Percentiles rank a stretch among this genome's conserved stretches.
Evolutionary conservation across 2,329 filamentous ascomycete species (phyloP).

Genomic region (Botryosphaeria dothidea): DNA sequence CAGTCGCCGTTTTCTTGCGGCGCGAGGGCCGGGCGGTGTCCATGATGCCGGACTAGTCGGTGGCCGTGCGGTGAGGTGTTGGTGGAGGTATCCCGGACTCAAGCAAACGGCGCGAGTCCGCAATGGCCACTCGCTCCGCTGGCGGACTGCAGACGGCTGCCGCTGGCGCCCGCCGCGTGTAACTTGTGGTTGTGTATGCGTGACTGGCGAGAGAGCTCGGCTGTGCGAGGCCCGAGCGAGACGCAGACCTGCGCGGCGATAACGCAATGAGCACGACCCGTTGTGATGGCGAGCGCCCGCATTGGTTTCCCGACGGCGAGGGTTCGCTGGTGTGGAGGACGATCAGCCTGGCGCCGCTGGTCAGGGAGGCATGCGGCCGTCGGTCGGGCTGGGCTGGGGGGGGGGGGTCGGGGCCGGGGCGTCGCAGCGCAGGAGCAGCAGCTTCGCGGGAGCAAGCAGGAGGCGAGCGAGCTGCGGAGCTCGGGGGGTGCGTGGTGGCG

Average conservation of each 20-base stretch:
- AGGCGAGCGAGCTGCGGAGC: neutral
- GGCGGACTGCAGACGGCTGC: neutral
- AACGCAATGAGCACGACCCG: conserved; percentile 16
- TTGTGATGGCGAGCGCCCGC: conserved; percentile 13
- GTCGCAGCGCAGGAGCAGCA: conserved; percentile 6
- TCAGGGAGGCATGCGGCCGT: conserved; percentile 18
- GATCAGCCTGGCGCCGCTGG: conserved; percentile 7
- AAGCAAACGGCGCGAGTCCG: neutral
- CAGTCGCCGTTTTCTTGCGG: conserved; percentile 16
- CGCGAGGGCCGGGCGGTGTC: conserved; percentile 19
- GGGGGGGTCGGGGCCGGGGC: neutral
- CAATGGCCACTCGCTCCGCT: neutral
- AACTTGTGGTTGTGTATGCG: conserved; percentile 17
- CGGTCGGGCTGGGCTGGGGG: neutral
- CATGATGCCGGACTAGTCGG: conserved; percentile 17
- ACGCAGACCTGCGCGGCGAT: conserved; percentile 3
- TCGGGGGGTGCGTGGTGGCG: neutral
- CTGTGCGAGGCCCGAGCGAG: conserved; percentile 19
- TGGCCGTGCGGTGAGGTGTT: conserved; percentile 11
- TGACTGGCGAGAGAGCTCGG: conserved; percentile 3
- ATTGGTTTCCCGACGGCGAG: conserved; percentile 9
- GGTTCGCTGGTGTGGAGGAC: neutral
- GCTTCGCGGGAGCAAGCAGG: conserved; percentile 13
- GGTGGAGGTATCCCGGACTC: neutral
- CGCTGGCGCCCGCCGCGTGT: conserved; percentile 18